Evolutionary conservation across 805 yeast species (phyloP), one percentile per base, ranked within the genome.

Genomic region (Yamadazyma olivae): DNA sequence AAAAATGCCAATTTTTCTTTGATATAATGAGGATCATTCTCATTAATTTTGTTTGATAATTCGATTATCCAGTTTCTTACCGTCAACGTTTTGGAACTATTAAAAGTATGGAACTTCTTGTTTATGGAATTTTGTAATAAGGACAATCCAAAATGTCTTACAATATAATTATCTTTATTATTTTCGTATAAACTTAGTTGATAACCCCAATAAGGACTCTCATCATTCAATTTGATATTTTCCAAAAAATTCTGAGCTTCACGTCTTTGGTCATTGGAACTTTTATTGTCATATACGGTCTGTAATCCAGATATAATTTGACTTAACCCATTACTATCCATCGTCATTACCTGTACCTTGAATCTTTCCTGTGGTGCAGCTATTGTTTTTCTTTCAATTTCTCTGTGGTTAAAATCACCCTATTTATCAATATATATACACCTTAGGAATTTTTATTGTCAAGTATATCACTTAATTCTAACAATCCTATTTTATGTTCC

Each of bases 121-220:
- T 74, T 71, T 38, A 91, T 78, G 15, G 96, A 77, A 48, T 79
- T 70, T 46, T 88, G 87, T 20, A 93, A 61, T 42, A 93, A 61
- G 13, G 91, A 80, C 26, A 93, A 66, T 0, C 99, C 99, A 57
- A 80, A 93, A 59, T 95, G 97, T 43, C 96, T 79, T 17, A 90
- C 89, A 18, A 87, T 79, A 45, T 70, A 75, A 53, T 82, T 76
- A 29, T 75, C 67, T 30, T 61, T 61, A 46, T 79, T 66, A 62
- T 76, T 66, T 56, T 79, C 75, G 1, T 77, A 77, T 17, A 77
- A 54, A 1, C 95, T 88, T 40, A 93, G 71, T 56, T 84, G 88
- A 59, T 82, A 91, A 3, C 97, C 97, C 90, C 95, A 88, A 43
- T 67, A 77, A 0, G 99, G 97, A 15, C 95, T 81, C 54, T 90